A percentile compares a stretch with the other conserved stretches of the same genome.
Conservation (phyloP, 129 eudicot genomes). For the Centrapalus pauciflorus region DNA sequence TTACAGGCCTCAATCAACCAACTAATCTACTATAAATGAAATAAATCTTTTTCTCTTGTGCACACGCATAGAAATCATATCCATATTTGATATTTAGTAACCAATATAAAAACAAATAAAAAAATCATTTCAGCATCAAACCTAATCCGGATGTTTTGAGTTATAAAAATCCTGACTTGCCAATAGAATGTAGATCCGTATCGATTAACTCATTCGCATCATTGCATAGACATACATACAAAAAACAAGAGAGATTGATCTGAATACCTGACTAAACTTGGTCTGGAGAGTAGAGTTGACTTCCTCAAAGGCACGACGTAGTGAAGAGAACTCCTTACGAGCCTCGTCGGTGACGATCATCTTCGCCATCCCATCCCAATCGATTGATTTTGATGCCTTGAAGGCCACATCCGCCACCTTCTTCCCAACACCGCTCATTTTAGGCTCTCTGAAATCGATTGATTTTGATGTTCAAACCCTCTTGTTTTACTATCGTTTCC, state of each 20-base stretch:
- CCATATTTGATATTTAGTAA: too few relatives aligned
- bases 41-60: neutral
- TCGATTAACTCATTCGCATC: conserved; percentile 1
- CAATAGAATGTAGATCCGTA: conserved; percentile 6
- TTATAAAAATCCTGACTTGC: neutral
- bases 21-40: neutral
- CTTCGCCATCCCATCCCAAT: conserved; percentile 94
- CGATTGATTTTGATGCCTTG: conserved; percentile 74
- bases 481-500: too few relatives aligned
- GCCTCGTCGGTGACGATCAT: conserved; percentile 38
- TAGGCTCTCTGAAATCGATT: conserved; percentile 24
- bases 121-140: neutral
- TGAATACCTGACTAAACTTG: conserved; percentile 37
- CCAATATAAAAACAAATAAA: neutral
- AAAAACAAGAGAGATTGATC: neutral
- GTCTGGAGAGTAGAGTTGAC: conserved; percentile 71
- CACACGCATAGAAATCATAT: too few relatives aligned
- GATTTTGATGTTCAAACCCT: too few relatives aligned
- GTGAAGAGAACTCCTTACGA: conserved; percentile 58
- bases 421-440: conserved; percentile 80
- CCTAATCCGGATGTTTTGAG: neutral
- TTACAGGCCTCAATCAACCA: too few relatives aligned
- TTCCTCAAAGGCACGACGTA: conserved; percentile 81
- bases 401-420: conserved; percentile 65
- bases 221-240: neutral